Conservation (phyloP, 2,329 filamentous ascomycete species). For the Aspergillus floridensis region DNA sequence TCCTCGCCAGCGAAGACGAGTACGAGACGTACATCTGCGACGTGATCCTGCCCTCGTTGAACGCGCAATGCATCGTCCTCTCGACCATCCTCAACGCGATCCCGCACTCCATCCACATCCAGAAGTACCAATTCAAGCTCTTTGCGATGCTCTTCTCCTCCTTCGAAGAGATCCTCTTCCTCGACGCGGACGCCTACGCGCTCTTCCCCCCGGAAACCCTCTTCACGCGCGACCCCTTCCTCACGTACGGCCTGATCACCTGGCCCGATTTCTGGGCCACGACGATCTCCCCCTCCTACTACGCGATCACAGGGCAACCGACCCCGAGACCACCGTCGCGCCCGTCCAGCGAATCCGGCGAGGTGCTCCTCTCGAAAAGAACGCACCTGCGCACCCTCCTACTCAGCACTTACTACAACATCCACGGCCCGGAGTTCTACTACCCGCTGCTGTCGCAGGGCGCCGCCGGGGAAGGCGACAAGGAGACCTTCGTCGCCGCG, state of each 20-base stretch:
- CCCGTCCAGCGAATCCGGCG: slow-evolving; percentile 45
- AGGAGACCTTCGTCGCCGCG: slow-evolving; percentile 51
- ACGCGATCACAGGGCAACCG: slow-evolving; percentile 36
- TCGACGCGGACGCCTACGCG: slow-evolving; percentile 50
- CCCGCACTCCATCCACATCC: slow-evolving; percentile 31
- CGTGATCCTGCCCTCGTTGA: slow-evolving; percentile 42
- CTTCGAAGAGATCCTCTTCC: slow-evolving; percentile 50
- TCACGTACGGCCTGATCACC: slow-evolving; percentile 40
- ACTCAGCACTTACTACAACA: slow-evolving; percentile 52
- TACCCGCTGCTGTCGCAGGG: slow-evolving; percentile 49
- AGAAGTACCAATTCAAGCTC: slow-evolving; percentile 49
- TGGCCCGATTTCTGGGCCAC: slow-evolving; percentile 51
- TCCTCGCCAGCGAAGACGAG: slow-evolving; percentile 41
- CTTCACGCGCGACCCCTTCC: slow-evolving; percentile 44
- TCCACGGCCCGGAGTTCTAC: slow-evolving; percentile 46
- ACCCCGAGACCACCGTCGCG: slow-evolving; percentile 22
- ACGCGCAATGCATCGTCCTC: slow-evolving; percentile 46
- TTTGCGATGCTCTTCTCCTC: slow-evolving; percentile 51
- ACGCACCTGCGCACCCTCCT: slow-evolving; percentile 44
- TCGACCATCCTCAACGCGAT: slow-evolving; percentile 40
- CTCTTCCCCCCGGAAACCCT: slow-evolving; percentile 42
- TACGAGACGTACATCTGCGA: slow-evolving; percentile 46
- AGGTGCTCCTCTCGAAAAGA: slow-evolving; percentile 46
- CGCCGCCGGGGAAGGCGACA: slow-evolving; percentile 50
- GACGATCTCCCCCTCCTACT: slow-evolving; percentile 40